A percentile compares a stretch with the other conserved stretches of the same genome.
phyloP scores from a whole-genome alignment of 225 moss, liverwort and hornwort genomes.

The Physcomitrium patens region DNA sequence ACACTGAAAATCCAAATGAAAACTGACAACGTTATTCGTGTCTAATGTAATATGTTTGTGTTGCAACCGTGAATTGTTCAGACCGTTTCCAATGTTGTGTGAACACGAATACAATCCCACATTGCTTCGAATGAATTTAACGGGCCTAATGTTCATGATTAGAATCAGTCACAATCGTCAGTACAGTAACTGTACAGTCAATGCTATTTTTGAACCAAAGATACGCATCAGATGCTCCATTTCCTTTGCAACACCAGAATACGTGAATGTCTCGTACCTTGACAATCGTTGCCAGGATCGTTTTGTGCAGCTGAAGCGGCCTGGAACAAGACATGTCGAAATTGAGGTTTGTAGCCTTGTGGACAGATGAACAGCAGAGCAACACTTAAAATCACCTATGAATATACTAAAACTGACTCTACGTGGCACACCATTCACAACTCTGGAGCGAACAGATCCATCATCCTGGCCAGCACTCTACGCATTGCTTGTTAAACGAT shows the following conservation, averaged over 20 bases:
- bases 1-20: neutral
- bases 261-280: conserved; percentile 28
- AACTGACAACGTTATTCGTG: neutral
- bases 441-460: neutral
- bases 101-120: conserved; percentile 12
- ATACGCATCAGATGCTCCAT: neutral
- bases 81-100: neutral
- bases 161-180: conserved; percentile 12
- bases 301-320: conserved; percentile 23
- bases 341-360: neutral
- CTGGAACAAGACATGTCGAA: conserved; percentile 17
- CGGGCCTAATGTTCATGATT: neutral
- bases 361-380: neutral
- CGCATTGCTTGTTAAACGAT: too few relatives aligned
- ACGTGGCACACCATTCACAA: neutral
- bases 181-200: conserved; percentile 4
- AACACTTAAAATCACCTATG: neutral
- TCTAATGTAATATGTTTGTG: neutral
- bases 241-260: neutral
- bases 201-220: neutral
- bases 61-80: neutral
- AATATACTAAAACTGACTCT: neutral
- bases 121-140: conserved; percentile 2
- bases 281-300: conserved; percentile 27
- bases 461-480: too few relatives aligned